Evolutionary conservation across 345 rosid species (phyloP).

Genomic region (Eucalyptus curtisii): DNA sequence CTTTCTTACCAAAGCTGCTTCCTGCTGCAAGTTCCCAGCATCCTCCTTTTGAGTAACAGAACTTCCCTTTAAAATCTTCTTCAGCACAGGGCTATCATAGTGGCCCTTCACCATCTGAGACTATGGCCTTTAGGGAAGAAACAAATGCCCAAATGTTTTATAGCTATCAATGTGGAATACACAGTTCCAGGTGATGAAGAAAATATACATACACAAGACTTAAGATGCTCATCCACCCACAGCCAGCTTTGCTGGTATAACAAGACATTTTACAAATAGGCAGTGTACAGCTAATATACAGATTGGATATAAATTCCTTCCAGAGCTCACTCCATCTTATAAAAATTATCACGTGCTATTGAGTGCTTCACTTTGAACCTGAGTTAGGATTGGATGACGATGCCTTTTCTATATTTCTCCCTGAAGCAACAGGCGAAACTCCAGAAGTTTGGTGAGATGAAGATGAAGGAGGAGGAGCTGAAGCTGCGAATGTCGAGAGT

Average conservation of each 20-base stretch:
- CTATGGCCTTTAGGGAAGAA: neutral
- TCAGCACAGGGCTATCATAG: neutral
- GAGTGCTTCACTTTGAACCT: neutral
- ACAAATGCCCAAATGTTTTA: neutral
- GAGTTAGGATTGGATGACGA: slow-evolving; percentile 16
- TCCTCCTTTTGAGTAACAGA: neutral
- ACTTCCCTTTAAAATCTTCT: neutral
- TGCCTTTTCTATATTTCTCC: slow-evolving; percentile 11
- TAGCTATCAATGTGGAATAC: neutral
- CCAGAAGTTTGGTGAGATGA: slow-evolving; percentile 28
- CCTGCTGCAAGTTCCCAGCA: neutral
- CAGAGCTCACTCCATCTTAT: neutral
- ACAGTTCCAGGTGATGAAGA: neutral
- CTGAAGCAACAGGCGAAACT: slow-evolving; percentile 26
- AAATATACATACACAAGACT: neutral
- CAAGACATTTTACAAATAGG: neutral
- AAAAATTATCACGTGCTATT: neutral
- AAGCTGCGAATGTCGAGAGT: slow-evolving; percentile 26
- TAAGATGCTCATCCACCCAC: neutral
- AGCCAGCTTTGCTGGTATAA: neutral
- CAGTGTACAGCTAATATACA: neutral
- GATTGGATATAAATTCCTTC: neutral
- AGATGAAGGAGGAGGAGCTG: slow-evolving; percentile 34
- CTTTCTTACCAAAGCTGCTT: neutral
- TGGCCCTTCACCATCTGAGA: neutral